Evolutionary conservation across 768 basidiomycete species (phyloP).

Genomic region (Tephrocybe rancida): DNA sequence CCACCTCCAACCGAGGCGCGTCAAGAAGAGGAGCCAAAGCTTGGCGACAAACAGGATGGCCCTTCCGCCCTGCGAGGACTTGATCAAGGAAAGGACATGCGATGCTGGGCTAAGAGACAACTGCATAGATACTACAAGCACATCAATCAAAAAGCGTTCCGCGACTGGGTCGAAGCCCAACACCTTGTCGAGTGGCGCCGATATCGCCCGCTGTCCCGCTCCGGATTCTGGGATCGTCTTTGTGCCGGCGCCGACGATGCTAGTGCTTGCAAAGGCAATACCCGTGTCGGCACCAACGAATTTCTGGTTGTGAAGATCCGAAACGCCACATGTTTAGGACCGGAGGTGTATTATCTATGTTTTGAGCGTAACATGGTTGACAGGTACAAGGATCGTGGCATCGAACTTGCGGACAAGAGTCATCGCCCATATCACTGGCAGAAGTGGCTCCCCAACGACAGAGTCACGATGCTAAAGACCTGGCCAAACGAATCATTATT

Average conservation of each 20-base stretch:
- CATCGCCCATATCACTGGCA: constrained; percentile 1
- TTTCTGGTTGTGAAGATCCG: constrained; percentile 3
- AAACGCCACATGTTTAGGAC: background rate
- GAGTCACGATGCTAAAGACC: background rate
- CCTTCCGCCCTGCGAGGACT: too few species aligned
- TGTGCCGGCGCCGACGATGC: too few species aligned
- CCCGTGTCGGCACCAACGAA: too few species aligned
- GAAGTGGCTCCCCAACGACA: background rate
- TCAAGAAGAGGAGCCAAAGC: too few species aligned
- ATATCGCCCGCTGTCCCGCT: background rate
- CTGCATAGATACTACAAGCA: too few species aligned
- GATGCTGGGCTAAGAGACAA: too few species aligned
- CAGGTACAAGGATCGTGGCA: too few species aligned
- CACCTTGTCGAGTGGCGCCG: constrained; percentile 6
- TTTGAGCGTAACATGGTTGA: constrained; percentile 1
- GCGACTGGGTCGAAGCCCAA: background rate
- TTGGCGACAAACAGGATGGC: too few species aligned
- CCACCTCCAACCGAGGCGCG: too few species aligned
- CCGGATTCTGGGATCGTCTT: too few species aligned
- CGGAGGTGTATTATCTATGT: background rate
- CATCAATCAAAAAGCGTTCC: background rate
- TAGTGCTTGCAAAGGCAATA: too few species aligned
- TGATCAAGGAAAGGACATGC: too few species aligned
- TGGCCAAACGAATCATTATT: constrained; percentile 4
- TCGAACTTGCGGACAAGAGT: background rate